These are phyloP conservation scores for Cucurbita pepo DNA, from an alignment of 306 rosid species.

Conservation along the genomic window DNA sequence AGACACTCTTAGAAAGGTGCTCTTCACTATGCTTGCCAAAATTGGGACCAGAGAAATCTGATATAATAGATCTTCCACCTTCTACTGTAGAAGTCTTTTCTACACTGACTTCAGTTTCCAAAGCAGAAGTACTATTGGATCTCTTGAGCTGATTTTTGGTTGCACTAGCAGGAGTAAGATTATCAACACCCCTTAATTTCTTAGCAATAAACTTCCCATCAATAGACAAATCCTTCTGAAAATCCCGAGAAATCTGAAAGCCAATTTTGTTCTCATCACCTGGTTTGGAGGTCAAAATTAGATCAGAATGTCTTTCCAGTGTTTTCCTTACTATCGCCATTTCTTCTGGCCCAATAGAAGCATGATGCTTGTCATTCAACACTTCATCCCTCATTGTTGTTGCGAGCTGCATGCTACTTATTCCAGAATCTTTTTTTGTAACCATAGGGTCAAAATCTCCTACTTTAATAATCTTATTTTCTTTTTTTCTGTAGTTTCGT, in stretches of 20 bases:
- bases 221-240: constrained; percentile 13
- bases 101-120: constrained; percentile 30
- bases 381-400: constrained; percentile 28
- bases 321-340: constrained; percentile 10
- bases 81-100: constrained; percentile 11
- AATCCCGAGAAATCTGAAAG: constrained; percentile 21
- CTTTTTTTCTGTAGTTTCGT: constrained; percentile 74
- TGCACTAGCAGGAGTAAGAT: constrained; percentile 14
- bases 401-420: constrained; percentile 13
- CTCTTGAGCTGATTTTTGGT: constrained; percentile 42
- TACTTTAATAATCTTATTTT: constrained; percentile 30
- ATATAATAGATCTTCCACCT: constrained; percentile 41
- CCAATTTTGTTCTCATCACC: constrained; percentile 23
- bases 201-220: constrained; percentile 23
- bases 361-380: constrained; percentile 20
- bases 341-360: constrained; percentile 26
- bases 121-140: constrained; percentile 64
- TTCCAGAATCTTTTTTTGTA: constrained; percentile 23
- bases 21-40: constrained; percentile 39
- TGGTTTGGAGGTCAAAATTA: constrained; percentile 9
- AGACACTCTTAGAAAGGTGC: constrained; percentile 29
- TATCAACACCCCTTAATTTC: constrained; percentile 17
- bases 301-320: constrained; percentile 18
- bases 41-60: constrained; percentile 56
- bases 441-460: constrained; percentile 34